Evolutionary conservation across 225 moss, liverwort and hornwort genomes (phyloP).

Genomic region (Marchantia polymorpha): DNA sequence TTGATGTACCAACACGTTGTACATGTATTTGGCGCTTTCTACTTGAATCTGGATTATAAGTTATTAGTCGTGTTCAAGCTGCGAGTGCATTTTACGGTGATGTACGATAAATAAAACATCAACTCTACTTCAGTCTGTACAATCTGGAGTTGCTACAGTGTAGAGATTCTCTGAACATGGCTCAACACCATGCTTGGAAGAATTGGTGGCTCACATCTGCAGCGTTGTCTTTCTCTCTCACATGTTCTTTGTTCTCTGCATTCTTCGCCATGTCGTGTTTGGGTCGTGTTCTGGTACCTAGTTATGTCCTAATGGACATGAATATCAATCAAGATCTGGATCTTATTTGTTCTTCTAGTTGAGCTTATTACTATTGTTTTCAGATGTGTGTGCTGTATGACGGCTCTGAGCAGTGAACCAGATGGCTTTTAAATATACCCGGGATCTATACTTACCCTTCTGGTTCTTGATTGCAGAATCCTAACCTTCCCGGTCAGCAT

Average conservation of each 20-base stretch:
- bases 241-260: background rate
- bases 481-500: constrained; percentile 35
- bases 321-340: background rate
- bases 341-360: background rate
- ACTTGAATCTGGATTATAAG: background rate
- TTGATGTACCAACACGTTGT: background rate
- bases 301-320: background rate
- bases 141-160: background rate
- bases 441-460: background rate
- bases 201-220: background rate
- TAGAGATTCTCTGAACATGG: background rate
- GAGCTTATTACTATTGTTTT: background rate
- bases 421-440: background rate
- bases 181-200: background rate
- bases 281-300: background rate
- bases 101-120: background rate
- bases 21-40: background rate
- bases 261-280: background rate
- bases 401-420: background rate
- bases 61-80: background rate
- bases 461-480: constrained; percentile 25
- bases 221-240: background rate
- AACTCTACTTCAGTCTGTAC: background rate
- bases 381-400: too few species aligned
- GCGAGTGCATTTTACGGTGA: background rate